Evolutionary conservation across 1,284 basidiomycete species (phyloP), one percentile per base, ranked within the genome.

Genomic region (Ganoderma leucocontextum): DNA sequence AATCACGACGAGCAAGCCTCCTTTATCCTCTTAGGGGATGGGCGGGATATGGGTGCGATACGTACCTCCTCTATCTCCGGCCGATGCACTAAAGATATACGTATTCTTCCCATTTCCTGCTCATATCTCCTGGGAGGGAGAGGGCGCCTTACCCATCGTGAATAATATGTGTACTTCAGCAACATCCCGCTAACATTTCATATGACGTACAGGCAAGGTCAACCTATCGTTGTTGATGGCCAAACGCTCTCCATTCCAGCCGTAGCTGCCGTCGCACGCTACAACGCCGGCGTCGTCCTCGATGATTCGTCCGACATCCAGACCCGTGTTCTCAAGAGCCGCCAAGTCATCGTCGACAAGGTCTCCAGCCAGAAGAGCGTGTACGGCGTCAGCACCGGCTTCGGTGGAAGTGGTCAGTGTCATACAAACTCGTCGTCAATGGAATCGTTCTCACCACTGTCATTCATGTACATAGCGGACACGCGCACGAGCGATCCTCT

Each of bases 331-430:
- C 79, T 83, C 22, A 86, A 86, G 73, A 88, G 89, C 74, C 87
- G 91, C 57, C 80, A 83, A 63, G 86, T 89, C 64, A 88, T 95
- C 62, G 82, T 86, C 38, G 82, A 85, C 74, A 93, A 94, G 78
- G 86, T 96, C 58, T 84, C 87, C 36, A 83, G 86, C 9, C 88
- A 89, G 25, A 85, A 87, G 67, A 92, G 90, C 73, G 85, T 95
- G 53, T 95, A 95, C 73, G 94, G 94, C 47, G 91, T 95, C 41
- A 91, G 91, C 53, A 95, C 94, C 19, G 94, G 94, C 60, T 95
- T 93, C 75, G 93, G 93, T 62, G 92, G 92, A 25, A 91, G 89
- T 73, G 91, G 90, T 89, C 73, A 70, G 85, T 58, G 36, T 62
- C 68, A 60, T 59, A 12, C 39, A 67, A 58, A 1, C 47, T 25